Evolutionary conservation across 306 rosid genomes (phyloP).

Genomic region (Acacia melanoxylon): DNA sequence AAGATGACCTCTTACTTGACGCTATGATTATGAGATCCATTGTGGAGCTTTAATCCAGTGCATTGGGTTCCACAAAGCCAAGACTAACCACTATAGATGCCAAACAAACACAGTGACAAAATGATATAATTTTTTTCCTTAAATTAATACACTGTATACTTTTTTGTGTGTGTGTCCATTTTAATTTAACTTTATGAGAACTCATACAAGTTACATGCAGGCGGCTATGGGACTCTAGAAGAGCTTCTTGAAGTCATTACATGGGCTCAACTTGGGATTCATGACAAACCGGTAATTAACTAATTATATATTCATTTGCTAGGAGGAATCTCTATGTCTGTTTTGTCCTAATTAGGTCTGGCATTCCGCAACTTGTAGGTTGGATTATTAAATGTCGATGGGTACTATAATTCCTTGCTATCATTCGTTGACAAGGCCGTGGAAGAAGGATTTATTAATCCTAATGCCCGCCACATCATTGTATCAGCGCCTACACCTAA

Average conservation of each 20-base stretch:
- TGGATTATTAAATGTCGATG: conserved; percentile 95
- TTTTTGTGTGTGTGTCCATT: background rate
- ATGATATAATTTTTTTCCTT: background rate
- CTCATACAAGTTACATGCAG: conserved; percentile 46
- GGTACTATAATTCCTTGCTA: conserved; percentile 86
- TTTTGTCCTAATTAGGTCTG: conserved; percentile 16
- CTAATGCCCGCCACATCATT: conserved; percentile 93
- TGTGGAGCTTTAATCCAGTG: background rate
- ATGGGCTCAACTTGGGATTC: conserved; percentile 99
- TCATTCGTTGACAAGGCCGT: conserved; percentile 95
- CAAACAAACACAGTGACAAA: background rate
- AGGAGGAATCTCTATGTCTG: background rate
- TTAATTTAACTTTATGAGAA: conserved; percentile 10
- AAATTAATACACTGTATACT: background rate
- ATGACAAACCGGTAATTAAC: conserved; percentile 83
- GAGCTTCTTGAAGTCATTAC: conserved; percentile 97
- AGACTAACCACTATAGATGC: conserved; percentile 5
- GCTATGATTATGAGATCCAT: conserved; percentile 17
- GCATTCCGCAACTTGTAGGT: conserved; percentile 56
- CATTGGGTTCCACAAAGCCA: conserved; percentile 9
- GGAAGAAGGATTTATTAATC: conserved; percentile 95
- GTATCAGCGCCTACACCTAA: conserved; percentile 91
- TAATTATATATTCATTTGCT: background rate
- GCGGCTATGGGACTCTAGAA: conserved; percentile 96
- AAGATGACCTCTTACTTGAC: background rate